Evolutionary conservation across 352 stramenopile species (phyloP).

Genomic region (Blastocystis sp.): DNA sequence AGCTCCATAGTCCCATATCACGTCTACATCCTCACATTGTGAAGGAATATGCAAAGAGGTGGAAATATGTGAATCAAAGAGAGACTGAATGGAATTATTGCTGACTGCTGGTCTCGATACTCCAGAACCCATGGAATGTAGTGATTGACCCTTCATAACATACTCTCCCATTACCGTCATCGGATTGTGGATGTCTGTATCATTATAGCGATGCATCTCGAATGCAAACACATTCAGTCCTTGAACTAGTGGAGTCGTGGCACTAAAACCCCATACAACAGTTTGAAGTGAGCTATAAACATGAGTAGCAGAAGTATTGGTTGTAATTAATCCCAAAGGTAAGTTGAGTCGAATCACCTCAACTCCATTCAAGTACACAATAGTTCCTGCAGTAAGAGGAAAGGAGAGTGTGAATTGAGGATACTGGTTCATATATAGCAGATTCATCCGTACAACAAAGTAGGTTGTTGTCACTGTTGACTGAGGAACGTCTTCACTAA

Average conservation of each 20-base stretch:
- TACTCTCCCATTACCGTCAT: not conserved
- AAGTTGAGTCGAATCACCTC: not conserved
- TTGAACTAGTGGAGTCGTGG: not conserved
- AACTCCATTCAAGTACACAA: not conserved
- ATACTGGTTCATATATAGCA: not conserved
- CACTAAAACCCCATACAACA: not conserved
- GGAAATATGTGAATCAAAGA: not conserved
- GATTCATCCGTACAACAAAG: not conserved
- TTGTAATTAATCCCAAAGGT: not conserved
- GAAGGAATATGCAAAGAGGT: not conserved
- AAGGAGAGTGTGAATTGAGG: not conserved
- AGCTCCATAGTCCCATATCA: not conserved
- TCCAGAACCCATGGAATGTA: not conserved
- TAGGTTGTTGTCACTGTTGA: not conserved
- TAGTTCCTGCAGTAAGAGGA: not conserved
- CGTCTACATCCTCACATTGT: not conserved
- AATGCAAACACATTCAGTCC: not conserved
- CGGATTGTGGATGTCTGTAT: too few species aligned
- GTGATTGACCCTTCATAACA: not conserved
- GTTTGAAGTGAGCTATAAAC: not conserved
- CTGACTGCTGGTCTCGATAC: not conserved
- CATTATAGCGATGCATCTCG: not conserved
- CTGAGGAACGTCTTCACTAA: not conserved
- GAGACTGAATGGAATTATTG: not conserved
- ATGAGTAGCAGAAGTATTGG: not conserved